A percentile compares a stretch with the other conserved stretches of the same genome.
phyloP scores from a whole-genome alignment of 2,329 filamentous ascomycete species.

The Diaporthe eres region DNA sequence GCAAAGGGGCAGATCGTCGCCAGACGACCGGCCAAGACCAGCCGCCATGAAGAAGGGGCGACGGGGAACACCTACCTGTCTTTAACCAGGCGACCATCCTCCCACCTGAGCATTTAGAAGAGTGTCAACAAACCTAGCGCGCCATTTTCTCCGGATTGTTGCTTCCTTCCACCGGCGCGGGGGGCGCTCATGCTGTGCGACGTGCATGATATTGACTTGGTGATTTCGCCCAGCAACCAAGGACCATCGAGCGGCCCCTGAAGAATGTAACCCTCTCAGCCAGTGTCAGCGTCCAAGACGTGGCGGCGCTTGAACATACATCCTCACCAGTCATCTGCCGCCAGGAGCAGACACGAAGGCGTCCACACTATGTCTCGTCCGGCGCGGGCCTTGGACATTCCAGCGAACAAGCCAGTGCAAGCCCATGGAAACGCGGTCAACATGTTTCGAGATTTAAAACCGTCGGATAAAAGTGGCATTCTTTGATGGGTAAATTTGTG shows the following conservation, averaged over 20 bases:
- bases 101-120: too few species aligned
- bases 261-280: not conserved
- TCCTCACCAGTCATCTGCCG: not conserved
- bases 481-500: not conserved
- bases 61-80: too few species aligned
- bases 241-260: not conserved
- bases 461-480: not conserved
- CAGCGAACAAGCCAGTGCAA: not conserved
- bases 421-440: not conserved
- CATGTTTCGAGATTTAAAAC: not conserved
- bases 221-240: not conserved
- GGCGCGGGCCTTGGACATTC: constrained; percentile 17
- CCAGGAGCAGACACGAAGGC: not conserved
- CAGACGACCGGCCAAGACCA: not conserved
- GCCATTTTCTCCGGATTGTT: not conserved
- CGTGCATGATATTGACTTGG: not conserved
- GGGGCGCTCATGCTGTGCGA: not conserved
- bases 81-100: not conserved
- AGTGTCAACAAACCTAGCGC: not conserved
- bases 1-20: too few species aligned
- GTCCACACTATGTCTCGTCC: not conserved
- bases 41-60: not conserved
- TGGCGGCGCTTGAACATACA: not conserved
- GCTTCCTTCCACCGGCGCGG: too few species aligned
- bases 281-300: not conserved